Base-by-base conservation (phyloP, 768 basidiomycete genomes). In the Termitomyces sp. region DNA sequence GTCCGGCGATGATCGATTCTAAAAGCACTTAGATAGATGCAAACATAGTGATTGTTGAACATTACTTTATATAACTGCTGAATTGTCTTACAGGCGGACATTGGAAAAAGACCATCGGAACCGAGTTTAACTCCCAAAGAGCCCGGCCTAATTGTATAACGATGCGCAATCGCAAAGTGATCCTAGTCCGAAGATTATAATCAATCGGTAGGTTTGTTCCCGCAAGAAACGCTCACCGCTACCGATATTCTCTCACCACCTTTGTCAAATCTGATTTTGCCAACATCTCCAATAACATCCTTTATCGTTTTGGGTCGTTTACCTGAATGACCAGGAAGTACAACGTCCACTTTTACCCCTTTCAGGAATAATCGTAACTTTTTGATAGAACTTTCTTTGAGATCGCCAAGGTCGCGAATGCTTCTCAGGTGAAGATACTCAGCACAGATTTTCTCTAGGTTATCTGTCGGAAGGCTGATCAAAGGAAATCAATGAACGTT, bases 1-100 rank as follows among this genome's bases (percentile, higher is more conserved):
- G 5, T 74, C 69, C 1, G 71, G 70, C 0, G 70, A 63, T 4
- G 70, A 56, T 51, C 67, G 68, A 40, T 67, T 69, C 70, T 74
- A 30, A 20, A 9, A 4, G 42, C 38, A 58, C 32, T n/a, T 28
- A 38, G 16, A 30, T 35, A 18, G 5, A 22, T 52, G 16, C 18
- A 53, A 13, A 53, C 26, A 42, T 12, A 42, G 50, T 20, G 3
- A 20, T 18, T 0, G 24, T 24, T 40, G 6, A 42, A 20, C 3
- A 35, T 16, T 46, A 70, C 73, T 59, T 70, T 69, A 53, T 68
- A 72, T 4, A 73, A 46, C 38, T 74, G 72, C 18, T 69, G 61
- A 2, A 62, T 53, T 4, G 72, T 72, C 8, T 20, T 56, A 42
- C 71, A 72, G 14, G 59, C 64, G 2, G 30, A 53, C 26, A 72